Evolutionary conservation across 129 eudicot genomes (phyloP).

Genomic region (Artemisia argyi): DNA sequence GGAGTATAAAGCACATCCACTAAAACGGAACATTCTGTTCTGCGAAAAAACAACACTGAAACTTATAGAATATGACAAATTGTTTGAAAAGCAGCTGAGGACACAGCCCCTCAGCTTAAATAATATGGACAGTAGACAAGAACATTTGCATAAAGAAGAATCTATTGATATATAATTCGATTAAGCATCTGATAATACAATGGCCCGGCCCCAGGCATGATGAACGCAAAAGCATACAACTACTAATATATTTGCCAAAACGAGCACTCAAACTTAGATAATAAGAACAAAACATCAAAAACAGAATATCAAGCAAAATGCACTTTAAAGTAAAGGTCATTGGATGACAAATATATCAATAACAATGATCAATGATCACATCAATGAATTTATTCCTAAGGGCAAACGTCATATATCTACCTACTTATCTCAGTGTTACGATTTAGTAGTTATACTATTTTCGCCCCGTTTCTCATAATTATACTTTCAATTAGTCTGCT

Average conservation of each 20-base stretch:
- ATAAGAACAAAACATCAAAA: constrained; percentile 1
- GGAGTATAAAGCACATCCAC: constrained; percentile 23
- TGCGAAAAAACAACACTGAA: constrained; percentile 53
- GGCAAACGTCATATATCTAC: no score
- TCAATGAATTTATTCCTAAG: no score
- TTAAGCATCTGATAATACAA: constrained; percentile 57
- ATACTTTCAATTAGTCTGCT: no score
- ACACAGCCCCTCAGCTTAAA: constrained; percentile 11
- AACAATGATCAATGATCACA: no score
- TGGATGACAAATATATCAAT: no score
- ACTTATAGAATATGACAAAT: constrained; percentile 16
- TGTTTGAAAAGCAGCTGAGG: background rate
- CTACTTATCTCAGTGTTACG: no score
- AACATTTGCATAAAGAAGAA: constrained; percentile 27
- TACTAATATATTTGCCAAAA: constrained; percentile 40
- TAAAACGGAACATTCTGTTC: constrained; percentile 35
- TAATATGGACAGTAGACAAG: constrained; percentile 21
- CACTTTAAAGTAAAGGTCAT: no score
- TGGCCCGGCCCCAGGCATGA: constrained; percentile 23
- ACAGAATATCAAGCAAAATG: no score
- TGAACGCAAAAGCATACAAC: constrained; percentile 27
- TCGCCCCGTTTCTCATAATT: no score
- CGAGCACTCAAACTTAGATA: constrained; percentile 30
- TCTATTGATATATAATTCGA: constrained; percentile 23
- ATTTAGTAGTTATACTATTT: no score